These are phyloP conservation scores for Helotiales sp. DNA, from an alignment of 2,329 filamentous ascomycete species.

Conservation along the genomic window DNA sequence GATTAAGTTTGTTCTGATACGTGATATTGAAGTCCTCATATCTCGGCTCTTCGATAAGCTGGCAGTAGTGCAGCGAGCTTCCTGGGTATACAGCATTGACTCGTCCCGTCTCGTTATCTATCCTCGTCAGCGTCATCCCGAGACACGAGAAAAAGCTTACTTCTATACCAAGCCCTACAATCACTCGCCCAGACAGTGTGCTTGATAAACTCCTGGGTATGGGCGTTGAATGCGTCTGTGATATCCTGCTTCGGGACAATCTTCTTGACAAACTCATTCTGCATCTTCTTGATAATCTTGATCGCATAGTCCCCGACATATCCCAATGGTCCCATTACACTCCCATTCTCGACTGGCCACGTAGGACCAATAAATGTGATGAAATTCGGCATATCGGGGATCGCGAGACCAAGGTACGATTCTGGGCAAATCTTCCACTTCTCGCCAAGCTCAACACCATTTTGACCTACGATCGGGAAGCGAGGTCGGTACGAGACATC, in stretches of 20 bases:
- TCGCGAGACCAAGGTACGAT: constrained; percentile 29
- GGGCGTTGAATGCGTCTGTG: constrained; percentile 51
- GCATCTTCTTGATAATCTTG: constrained; percentile 36
- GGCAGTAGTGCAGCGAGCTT: constrained; percentile 48
- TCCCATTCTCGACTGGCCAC: constrained; percentile 30
- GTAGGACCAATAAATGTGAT: constrained; percentile 31
- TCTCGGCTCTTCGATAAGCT: constrained; percentile 41
- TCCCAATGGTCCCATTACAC: constrained; percentile 23
- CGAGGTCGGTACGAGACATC: constrained; percentile 32
- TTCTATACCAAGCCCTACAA: constrained; percentile 33
- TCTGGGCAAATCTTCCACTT: constrained; percentile 34
- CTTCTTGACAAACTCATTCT: constrained; percentile 49
- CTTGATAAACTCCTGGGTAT: constrained; percentile 51
- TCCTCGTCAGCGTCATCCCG: background rate
- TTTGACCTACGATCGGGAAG: constrained; percentile 31
- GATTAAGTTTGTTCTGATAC: constrained; percentile 34
- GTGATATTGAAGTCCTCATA: constrained; percentile 47
- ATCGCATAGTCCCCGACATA: constrained; percentile 25
- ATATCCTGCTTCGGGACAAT: constrained; percentile 47
- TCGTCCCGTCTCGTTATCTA: constrained; percentile 45
- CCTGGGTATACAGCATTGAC: constrained; percentile 52
- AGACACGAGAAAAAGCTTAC: constrained; percentile 11
- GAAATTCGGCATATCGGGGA: constrained; percentile 30
- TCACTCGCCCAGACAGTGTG: constrained; percentile 49
- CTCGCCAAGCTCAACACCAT: constrained; percentile 24